Evolutionary conservation across 1,284 basidiomycete species (phyloP).

Genomic region (Leccinum fallax): DNA sequence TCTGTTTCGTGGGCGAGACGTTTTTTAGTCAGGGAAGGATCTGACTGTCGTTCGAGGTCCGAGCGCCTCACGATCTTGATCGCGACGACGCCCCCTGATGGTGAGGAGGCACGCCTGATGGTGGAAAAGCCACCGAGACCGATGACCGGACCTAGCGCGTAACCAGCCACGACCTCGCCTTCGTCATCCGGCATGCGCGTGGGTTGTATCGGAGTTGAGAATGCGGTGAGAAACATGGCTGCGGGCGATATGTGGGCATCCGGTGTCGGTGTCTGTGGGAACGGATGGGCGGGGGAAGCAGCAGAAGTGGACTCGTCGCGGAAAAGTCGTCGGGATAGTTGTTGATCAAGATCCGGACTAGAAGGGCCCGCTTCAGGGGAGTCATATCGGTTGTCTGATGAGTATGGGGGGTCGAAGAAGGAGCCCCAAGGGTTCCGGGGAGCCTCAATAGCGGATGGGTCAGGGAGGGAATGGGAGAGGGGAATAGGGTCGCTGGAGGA

Average conservation of each 20-base stretch:
- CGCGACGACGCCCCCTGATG: constrained; percentile 71
- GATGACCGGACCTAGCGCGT: constrained; percentile 77
- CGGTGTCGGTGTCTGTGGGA: constrained; percentile 16
- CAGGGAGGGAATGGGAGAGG: constrained; percentile 11
- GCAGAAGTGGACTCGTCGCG: constrained; percentile 8
- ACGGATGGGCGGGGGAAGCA: neutral
- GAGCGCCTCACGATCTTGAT: constrained; percentile 78
- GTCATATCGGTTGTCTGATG: constrained; percentile 5
- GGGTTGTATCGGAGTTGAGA: constrained; percentile 44
- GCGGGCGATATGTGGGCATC: constrained; percentile 61
- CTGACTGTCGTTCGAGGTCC: constrained; percentile 52
- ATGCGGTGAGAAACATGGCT: constrained; percentile 76
- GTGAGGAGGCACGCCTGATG: constrained; percentile 72
- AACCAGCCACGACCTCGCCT: constrained; percentile 64
- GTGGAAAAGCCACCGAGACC: constrained; percentile 89
- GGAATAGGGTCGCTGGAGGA: constrained; percentile 1
- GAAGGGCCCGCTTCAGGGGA: constrained; percentile 4
- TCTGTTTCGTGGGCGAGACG: constrained; percentile 76
- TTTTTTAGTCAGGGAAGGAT: constrained; percentile 49
- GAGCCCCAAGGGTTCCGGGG: constrained; percentile 18
- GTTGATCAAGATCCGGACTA: constrained; percentile 32
- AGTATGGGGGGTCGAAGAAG: constrained; percentile 1
- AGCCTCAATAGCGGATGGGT: constrained; percentile 6
- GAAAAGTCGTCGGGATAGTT: constrained; percentile 24
- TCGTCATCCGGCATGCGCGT: constrained; percentile 54